phyloP scores from a whole-genome alignment of 1,284 basidiomycete genomes.

The Amylostereum chailletii region DNA sequence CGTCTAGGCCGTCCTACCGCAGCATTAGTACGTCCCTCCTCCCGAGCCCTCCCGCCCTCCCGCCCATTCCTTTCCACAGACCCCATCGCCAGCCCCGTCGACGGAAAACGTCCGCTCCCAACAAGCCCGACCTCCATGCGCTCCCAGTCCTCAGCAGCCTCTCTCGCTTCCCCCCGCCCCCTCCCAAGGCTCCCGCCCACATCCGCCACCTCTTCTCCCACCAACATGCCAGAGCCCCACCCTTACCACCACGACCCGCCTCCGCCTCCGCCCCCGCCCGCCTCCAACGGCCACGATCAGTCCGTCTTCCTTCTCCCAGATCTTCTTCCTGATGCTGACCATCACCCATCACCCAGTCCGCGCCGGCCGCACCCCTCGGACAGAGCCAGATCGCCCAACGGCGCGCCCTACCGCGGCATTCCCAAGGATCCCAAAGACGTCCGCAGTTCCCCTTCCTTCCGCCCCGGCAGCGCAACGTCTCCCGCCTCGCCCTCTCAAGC shows the following conservation, averaged over 20 bases:
- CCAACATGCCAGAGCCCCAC: conserved; percentile 15
- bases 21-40: neutral
- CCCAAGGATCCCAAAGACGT: conserved; percentile 9
- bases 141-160: conserved; percentile 6
- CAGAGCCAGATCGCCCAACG: neutral
- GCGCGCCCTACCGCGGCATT: conserved; percentile 6
- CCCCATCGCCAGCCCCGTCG: conserved; percentile 7
- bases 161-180: conserved; percentile 6
- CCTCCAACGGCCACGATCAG: conserved; percentile 5
- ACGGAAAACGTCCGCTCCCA: conserved; percentile 7
- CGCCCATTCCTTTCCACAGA: neutral
- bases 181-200: conserved; percentile 9
- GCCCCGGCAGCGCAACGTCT: conserved; percentile 2
- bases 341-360: conserved; percentile 5
- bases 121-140: conserved; percentile 8
- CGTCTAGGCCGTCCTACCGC: neutral
- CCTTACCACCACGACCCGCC: conserved; percentile 13
- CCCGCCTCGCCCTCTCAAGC: conserved; percentile 9
- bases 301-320: conserved; percentile 3
- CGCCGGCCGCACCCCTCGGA: neutral
- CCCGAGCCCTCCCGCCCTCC: neutral
- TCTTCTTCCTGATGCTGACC: neutral
- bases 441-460: conserved; percentile 1
- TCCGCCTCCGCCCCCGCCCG: conserved; percentile 10
- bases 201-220: conserved; percentile 8